Conservation (phyloP, 2,329 filamentous ascomycete species). For the Raffaelea arxii region DNA sequence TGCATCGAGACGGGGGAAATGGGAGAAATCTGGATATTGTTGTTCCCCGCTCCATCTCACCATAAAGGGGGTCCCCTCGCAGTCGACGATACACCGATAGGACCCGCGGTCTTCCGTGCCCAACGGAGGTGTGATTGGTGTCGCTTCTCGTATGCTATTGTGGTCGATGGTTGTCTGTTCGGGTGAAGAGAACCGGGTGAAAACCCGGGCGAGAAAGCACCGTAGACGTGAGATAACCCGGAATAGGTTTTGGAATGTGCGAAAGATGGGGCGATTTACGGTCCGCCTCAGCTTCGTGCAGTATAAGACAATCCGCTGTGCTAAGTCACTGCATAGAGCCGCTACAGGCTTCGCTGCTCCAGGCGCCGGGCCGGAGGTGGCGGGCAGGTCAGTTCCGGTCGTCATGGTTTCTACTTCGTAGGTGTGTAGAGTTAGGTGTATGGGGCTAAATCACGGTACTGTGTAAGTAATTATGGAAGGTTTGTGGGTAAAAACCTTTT, state of each 20-base stretch:
- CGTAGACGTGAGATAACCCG: background rate
- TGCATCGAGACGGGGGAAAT: constrained; percentile 1
- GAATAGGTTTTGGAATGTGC: constrained; percentile 2
- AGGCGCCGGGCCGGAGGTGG: background rate
- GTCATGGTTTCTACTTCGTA: too few relatives aligned
- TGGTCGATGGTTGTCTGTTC: background rate
- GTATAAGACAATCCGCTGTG: constrained; percentile 3
- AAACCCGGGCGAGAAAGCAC: constrained; percentile 1
- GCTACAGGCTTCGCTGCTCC: background rate
- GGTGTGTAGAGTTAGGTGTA: too few relatives aligned
- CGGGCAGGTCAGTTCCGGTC: background rate
- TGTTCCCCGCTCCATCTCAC: constrained; percentile 3
- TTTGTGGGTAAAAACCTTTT: too few relatives aligned
- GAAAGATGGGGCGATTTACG: background rate
- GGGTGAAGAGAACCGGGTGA: background rate
- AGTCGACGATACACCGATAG: constrained; percentile 3
- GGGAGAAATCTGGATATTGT: constrained; percentile 1
- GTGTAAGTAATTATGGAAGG: too few relatives aligned
- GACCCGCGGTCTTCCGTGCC: constrained; percentile 1
- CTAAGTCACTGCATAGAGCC: constrained; percentile 1
- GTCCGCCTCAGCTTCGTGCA: background rate
- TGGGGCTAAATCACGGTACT: too few relatives aligned
- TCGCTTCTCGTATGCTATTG: constrained; percentile 2
- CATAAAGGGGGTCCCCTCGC: constrained; percentile 1
- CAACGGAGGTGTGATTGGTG: constrained; percentile 3